Evolutionary conservation across 352 stramenopile genomes (phyloP).

Genomic region (Pythium rishiriense): DNA sequence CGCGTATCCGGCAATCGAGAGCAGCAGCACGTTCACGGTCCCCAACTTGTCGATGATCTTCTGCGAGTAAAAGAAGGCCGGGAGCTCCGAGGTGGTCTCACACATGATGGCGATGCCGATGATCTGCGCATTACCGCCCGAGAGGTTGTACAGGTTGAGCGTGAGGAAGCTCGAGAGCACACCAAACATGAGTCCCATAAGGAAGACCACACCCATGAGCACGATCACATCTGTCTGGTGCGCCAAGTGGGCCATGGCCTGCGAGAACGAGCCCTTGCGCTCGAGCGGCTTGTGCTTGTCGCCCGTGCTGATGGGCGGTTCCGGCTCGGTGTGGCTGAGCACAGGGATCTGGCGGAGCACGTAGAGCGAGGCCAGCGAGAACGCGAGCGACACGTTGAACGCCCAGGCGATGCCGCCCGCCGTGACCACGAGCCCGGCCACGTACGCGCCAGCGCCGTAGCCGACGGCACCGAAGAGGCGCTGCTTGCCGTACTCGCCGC

Average conservation of each 20-base stretch:
- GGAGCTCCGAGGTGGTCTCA: constrained; percentile 78
- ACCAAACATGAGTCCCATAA: constrained; percentile 83
- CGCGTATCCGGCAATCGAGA: constrained; percentile 71
- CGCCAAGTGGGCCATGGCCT: constrained; percentile 39
- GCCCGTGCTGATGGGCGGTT: not conserved
- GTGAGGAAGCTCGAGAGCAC: constrained; percentile 84
- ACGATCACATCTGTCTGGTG: constrained; percentile 63
- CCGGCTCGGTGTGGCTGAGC: constrained; percentile 34
- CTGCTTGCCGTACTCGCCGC: constrained; percentile 84
- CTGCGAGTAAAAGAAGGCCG: constrained; percentile 81
- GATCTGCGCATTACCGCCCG: constrained; percentile 64
- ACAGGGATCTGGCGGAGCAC: constrained; percentile 63
- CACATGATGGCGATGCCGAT: constrained; percentile 81
- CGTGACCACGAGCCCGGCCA: constrained; percentile 65
- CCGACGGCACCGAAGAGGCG: constrained; percentile 76
- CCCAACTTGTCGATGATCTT: constrained; percentile 67
- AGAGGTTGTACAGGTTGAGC: constrained; percentile 83
- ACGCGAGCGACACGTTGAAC: constrained; percentile 69
- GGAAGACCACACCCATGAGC: constrained; percentile 68
- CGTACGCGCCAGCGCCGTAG: constrained; percentile 63
- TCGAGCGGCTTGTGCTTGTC: constrained; percentile 13
- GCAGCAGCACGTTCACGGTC: constrained; percentile 68
- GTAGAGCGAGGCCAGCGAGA: constrained; percentile 55
- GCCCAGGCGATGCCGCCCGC: constrained; percentile 64
- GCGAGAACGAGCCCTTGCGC: constrained; percentile 43